Conservation (phyloP, 2,329 filamentous ascomycete genomes). For the Fusarium sp. region DNA sequence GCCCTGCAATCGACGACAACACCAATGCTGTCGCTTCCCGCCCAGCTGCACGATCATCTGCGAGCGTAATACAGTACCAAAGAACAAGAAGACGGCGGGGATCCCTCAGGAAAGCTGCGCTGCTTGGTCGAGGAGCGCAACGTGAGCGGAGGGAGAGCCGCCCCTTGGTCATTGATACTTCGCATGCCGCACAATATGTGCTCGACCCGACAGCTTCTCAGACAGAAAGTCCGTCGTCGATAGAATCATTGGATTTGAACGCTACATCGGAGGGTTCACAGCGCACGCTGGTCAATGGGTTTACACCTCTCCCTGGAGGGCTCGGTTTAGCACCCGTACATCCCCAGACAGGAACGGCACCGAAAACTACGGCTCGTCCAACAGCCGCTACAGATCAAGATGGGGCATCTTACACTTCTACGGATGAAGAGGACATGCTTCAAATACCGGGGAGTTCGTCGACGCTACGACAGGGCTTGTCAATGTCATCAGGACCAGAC, state of each 20-base stretch:
- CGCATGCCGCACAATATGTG: conserved; percentile 47
- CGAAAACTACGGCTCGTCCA: conserved; percentile 28
- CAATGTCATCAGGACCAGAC: conserved; percentile 70
- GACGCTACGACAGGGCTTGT: conserved; percentile 57
- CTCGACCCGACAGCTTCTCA: conserved; percentile 37
- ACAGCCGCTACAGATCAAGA: conserved; percentile 39
- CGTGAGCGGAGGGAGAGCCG: conserved; percentile 69
- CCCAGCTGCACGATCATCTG: conserved; percentile 47
- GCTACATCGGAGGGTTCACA: conserved; percentile 60
- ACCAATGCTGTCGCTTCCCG: conserved; percentile 53
- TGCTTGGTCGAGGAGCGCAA: conserved; percentile 80
- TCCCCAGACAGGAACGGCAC: conserved; percentile 26
- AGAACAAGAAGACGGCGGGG: conserved; percentile 79
- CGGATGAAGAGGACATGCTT: conserved; percentile 84
- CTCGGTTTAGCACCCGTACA: conserved; percentile 30
- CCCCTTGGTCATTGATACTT: conserved; percentile 59
- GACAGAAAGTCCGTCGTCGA: conserved; percentile 42
- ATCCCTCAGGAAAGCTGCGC: conserved; percentile 87
- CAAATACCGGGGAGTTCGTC: conserved; percentile 69
- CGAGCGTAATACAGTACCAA: conserved; percentile 57
- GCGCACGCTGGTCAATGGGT: conserved; percentile 62
- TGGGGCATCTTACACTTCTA: conserved; percentile 64
- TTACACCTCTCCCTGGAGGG: conserved; percentile 54
- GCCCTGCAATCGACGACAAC: conserved; percentile 56
- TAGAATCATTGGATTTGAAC: conserved; percentile 60